Percentiles rank a stretch among this genome's conserved stretches.
phyloP scores from a whole-genome alignment of 345 rosid genomes.

The Physaria fendleri region DNA sequence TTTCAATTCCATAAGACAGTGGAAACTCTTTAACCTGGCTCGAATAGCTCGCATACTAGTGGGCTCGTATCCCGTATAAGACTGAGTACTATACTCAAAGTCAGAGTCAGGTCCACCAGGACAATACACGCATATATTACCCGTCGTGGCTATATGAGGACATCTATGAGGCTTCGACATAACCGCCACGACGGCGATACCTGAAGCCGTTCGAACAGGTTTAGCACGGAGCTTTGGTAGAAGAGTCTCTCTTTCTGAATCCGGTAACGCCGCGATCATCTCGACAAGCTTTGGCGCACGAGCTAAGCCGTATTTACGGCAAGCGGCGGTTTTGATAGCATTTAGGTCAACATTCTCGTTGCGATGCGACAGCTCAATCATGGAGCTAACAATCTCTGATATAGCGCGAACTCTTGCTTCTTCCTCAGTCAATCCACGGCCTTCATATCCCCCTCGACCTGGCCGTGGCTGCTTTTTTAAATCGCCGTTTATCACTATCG shows the following conservation, averaged over 20 bases:
- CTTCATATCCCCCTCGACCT: constrained; percentile 82
- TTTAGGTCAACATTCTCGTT: constrained; percentile 93
- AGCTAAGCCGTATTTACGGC: constrained; percentile 88
- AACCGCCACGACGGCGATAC: constrained; percentile 95
- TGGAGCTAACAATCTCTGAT: constrained; percentile 80
- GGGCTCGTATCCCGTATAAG: constrained; percentile 97
- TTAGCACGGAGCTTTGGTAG: constrained; percentile 98
- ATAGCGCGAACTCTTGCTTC: constrained; percentile 94
- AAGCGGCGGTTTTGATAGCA: constrained; percentile 81
- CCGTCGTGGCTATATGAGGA: constrained; percentile 96
- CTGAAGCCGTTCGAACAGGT: constrained; percentile 95
- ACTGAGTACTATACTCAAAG: constrained; percentile 98
- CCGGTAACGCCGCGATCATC: constrained; percentile 97
- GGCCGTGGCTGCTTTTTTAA: constrained; percentile 65
- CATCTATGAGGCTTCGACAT: constrained; percentile 99
- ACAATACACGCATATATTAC: constrained; percentile 93
- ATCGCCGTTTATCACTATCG: constrained; percentile 37
- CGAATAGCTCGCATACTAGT: constrained; percentile 99
- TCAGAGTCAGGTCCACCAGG: constrained; percentile 99
- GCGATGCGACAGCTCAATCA: constrained; percentile 91
- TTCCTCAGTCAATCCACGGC: constrained; percentile 82
- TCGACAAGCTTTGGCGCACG: constrained; percentile 96
- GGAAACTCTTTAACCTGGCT: constrained; percentile 63
- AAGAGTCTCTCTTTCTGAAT: constrained; percentile 76
- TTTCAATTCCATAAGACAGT: background rate